Base-by-base conservation (phyloP, 2,329 filamentous ascomycete genomes). In the Diaporthe capsici region DNA sequence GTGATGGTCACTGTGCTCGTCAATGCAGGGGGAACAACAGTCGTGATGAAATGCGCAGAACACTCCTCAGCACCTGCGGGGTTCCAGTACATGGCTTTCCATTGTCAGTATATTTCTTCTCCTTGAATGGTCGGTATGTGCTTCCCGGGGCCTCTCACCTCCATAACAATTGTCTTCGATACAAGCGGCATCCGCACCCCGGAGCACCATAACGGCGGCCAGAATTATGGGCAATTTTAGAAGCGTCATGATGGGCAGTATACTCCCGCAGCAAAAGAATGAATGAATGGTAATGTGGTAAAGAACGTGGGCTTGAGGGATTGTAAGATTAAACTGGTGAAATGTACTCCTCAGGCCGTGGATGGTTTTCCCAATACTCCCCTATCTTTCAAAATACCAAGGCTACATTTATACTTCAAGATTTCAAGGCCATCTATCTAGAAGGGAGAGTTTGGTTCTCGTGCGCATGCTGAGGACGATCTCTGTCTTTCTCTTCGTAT, bases 151-250 rank as follows among this genome's bases (percentile, higher is more conserved):
- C 17, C 10, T 10, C 63, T 53, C 20, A 53, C 65, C 65, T 53
- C 22, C 17, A 9, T 68, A 68, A 20, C 65, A 68, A 15, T 53
- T 39, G 47, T 68, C 65, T 39, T 68, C 65, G 65, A 68, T 9
- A 8, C 65, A 68, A 8, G 31, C 31, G 0, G 47, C 65, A 1
- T 53, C 65, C 47, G 22, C 47, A 3, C 44, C 12, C 22, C 31
- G 65, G 22, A 68, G 65, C 65, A 68, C 49, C 47, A 13, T 13
- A 4, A 7, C 31, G 22, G 22, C 28, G 22, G 65, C 65, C 31
- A 68, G n/a, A 17, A 39, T 2, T 7, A 53, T 12, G 8, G 47
- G 47, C 4, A 42, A 34, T 13, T 37, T 68, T n/a, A 39, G 63
- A 8, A 53, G 10, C 63, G 63, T 28, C 63, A 68, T 68, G 63